Base-by-base conservation (phyloP, 73 alveolate species). In the Paramecium caudatum region DNA sequence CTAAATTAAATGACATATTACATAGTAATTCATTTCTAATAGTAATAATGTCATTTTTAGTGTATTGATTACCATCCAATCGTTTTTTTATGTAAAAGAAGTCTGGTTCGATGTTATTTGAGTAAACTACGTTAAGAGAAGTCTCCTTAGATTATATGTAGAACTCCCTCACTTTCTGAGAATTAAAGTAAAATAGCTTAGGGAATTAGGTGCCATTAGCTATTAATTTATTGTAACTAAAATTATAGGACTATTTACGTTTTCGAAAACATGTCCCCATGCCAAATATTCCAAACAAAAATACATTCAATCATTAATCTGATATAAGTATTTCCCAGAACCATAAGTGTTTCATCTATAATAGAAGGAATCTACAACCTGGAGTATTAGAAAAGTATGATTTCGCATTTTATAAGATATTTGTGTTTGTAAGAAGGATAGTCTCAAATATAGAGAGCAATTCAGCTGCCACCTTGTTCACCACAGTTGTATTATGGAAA, bases 271-370 rank as follows among this genome's bases (percentile, higher is more conserved):
- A 55, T 55, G 9, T 5, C 34, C 4, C 36, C 69, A 74, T 74
- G 88, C 88, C 88, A 74, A 2, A 74, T 74, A 74, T 74, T 74
- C 88, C 88, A 74, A 6, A 74, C 88, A 45, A 74, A 74, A 36
- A 74, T 27, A 43, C 88, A 74, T 74, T 74, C 88, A 23, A 33
- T 27, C 2, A 37, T 41, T 45, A 74, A 41, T 10, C 88, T 0
- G 0, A 74, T 21, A 17, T 19, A 45, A 7, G 88, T 74, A 47
- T 74, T 74, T 12, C 88, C 88, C 17, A 74, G 68, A 37, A 74
- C 68, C 88, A 37, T 74, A 7, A 41, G 70, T 12, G 19, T 23
- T 16, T 74, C 88, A 43, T 74, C 88, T 74, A 21, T 7, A 74
- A 37, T 39, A 37, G 8, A 19, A 41, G 1, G 43, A 21, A 41